Evolutionary conservation across 352 stramenopile genomes (phyloP).

Genomic region (Phytophthora pseudosyringae): DNA sequence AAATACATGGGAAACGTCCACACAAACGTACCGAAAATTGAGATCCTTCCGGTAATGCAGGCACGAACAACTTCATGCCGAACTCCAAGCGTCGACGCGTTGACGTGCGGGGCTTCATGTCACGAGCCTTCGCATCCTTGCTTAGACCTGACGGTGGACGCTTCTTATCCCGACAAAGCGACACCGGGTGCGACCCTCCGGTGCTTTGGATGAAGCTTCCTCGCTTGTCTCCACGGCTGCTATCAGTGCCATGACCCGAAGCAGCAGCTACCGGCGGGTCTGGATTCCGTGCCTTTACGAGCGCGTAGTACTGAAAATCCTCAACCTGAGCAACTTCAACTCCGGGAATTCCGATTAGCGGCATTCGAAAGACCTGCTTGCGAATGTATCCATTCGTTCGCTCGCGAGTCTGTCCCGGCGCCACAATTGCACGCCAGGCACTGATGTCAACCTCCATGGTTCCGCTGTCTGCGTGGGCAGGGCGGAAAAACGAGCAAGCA

Average conservation of each 20-base stretch:
- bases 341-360: constrained; percentile 49
- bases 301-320: constrained; percentile 69
- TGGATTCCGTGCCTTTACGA: constrained; percentile 32
- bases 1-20: background rate
- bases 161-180: constrained; percentile 29
- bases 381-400: constrained; percentile 43
- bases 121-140: constrained; percentile 26
- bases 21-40: constrained; percentile 57
- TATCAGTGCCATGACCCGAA: constrained; percentile 11
- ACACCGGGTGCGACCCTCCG: constrained; percentile 16
- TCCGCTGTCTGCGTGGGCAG: constrained; percentile 39
- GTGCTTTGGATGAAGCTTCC: constrained; percentile 17
- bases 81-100: constrained; percentile 56
- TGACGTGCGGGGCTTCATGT: constrained; percentile 8
- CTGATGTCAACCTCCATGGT: constrained; percentile 74
- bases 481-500: constrained; percentile 59
- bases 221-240: constrained; percentile 21
- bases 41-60: constrained; percentile 57
- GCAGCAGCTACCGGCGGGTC: background rate
- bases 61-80: constrained; percentile 69
- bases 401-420: constrained; percentile 15
- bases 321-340: constrained; percentile 55
- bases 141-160: constrained; percentile 25
- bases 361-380: constrained; percentile 69
- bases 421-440: constrained; percentile 44